phyloP scores from a whole-genome alignment of 164 flowering plant genomes.

The Cinnamomum chago region DNA sequence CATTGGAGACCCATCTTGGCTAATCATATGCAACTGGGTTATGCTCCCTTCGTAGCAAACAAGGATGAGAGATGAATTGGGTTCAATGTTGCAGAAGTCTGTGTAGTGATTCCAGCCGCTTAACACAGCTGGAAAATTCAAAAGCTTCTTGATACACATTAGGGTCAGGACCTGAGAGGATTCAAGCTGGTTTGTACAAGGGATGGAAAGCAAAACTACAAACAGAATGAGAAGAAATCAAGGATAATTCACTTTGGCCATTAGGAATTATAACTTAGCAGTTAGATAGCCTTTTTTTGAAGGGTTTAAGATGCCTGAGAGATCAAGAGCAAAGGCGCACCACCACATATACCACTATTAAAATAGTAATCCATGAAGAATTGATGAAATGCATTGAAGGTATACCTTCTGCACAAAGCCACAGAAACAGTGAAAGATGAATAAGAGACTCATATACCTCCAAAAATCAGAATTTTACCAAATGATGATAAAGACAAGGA shows the following conservation, averaged over 20 bases:
- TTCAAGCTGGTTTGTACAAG: constrained; percentile 45
- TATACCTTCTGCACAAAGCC: background rate
- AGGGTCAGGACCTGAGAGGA: constrained; percentile 71
- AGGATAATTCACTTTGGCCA: constrained; percentile 10
- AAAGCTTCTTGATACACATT: constrained; percentile 45
- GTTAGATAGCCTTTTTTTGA: background rate
- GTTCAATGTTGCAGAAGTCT: constrained; percentile 75
- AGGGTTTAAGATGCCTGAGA: background rate
- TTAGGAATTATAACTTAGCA: background rate
- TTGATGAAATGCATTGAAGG: background rate
- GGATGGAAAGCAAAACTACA: constrained; percentile 18
- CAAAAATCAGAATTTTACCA: background rate
- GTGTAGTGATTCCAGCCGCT: constrained; percentile 60
- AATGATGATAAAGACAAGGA: background rate
- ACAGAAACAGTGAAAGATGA: background rate
- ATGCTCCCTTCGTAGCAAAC: constrained; percentile 80
- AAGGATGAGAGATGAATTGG: constrained; percentile 48
- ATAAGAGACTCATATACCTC: background rate
- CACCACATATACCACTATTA: background rate
- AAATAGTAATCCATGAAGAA: background rate
- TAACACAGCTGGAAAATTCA: constrained; percentile 54
- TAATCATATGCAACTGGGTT: constrained; percentile 77
- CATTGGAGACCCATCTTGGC: constrained; percentile 37
- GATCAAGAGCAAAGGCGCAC: background rate
- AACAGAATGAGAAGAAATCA: constrained; percentile 21